phyloP scores from a whole-genome alignment of 2,329 filamentous ascomycete genomes.

The Xylariaceae sp. region DNA sequence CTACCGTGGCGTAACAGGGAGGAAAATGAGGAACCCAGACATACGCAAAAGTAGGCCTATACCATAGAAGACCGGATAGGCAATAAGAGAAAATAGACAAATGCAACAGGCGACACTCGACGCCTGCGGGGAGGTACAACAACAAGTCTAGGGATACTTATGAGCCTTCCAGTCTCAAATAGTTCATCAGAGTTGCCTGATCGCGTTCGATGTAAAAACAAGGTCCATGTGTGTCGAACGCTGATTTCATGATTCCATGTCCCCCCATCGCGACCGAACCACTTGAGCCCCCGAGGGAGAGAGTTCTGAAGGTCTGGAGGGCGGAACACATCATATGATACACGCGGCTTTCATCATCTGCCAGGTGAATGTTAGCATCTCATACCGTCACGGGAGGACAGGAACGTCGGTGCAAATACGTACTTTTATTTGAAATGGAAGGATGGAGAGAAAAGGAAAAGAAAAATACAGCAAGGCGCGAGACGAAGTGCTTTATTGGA shows the following conservation, averaged over 20 bases:
- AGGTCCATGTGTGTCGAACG: slow-evolving; percentile 97
- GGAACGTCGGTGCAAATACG: slow-evolving; percentile 33
- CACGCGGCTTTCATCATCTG: slow-evolving; percentile 99
- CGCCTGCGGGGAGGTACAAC: too few relatives aligned
- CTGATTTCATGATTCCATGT: slow-evolving; percentile 84
- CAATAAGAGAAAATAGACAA: too few relatives aligned
- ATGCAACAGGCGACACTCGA: too few relatives aligned
- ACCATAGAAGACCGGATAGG: too few relatives aligned
- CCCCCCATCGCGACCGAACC: slow-evolving; percentile 62
- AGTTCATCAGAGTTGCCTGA: slow-evolving; percentile 89
- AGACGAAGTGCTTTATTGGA: too few relatives aligned
- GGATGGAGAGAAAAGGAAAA: slow-evolving; percentile 65
- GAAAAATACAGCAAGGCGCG: slow-evolving; percentile 27
- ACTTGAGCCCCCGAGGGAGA: slow-evolving; percentile 90
- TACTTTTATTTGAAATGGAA: slow-evolving; percentile 99
- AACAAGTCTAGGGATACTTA: too few relatives aligned
- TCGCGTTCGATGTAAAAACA: slow-evolving; percentile 97
- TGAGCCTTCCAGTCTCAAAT: slow-evolving; percentile 29
- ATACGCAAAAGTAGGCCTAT: too few relatives aligned
- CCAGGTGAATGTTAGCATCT: slow-evolving; percentile 17
- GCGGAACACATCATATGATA: slow-evolving; percentile 75
- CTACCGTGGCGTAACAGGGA: too few relatives aligned
- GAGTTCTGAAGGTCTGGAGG: slow-evolving; percentile 65
- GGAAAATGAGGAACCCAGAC: too few relatives aligned
- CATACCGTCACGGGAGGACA: slow-evolving; percentile 1